Percentiles rank a stretch among this genome's conserved stretches.
These are phyloP conservation scores for Botryotinia narcissicola DNA, from an alignment of 2,329 filamentous ascomycete species.

Conservation along the genomic window DNA sequence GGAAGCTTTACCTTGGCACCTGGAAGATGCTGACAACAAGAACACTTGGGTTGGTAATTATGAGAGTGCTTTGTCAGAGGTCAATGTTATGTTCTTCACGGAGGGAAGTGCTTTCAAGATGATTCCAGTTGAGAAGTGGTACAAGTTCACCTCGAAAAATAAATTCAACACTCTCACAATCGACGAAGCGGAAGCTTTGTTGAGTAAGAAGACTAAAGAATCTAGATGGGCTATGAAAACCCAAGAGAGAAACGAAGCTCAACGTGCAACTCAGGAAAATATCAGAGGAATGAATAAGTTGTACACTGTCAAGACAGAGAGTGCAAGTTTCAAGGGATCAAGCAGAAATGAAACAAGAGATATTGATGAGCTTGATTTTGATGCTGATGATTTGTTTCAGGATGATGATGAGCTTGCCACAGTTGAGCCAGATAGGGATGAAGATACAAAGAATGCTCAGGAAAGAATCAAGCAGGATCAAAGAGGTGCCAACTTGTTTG, in stretches of 20 bases:
- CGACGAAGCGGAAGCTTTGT: constrained; percentile 80
- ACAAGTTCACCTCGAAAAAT: constrained; percentile 79
- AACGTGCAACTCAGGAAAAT: constrained; percentile 58
- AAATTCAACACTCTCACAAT: constrained; percentile 74
- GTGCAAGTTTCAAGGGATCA: constrained; percentile 58
- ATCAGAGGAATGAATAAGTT: constrained; percentile 50
- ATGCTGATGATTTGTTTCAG: constrained; percentile 72
- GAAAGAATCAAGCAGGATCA: constrained; percentile 76
- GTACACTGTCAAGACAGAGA: constrained; percentile 63
- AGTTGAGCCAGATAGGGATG: constrained; percentile 76
- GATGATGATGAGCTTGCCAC: constrained; percentile 81
- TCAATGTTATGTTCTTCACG: constrained; percentile 76
- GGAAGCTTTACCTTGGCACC: constrained; percentile 91
- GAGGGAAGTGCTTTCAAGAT: constrained; percentile 71
- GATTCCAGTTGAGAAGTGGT: constrained; percentile 94
- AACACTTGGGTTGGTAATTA: constrained; percentile 93
- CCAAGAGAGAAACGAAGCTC: constrained; percentile 54
- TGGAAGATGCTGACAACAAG: constrained; percentile 95
- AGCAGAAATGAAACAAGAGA: constrained; percentile 65
- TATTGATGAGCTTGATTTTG: constrained; percentile 66
- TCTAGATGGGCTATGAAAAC: constrained; percentile 78
- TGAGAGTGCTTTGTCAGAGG: constrained; percentile 81
- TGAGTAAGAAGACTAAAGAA: constrained; percentile 74
- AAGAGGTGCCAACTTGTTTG: constrained; percentile 82
- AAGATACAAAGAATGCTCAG: constrained; percentile 71